phyloP scores from a whole-genome alignment of 441 rosid species.

The Erodium moschatum region DNA sequence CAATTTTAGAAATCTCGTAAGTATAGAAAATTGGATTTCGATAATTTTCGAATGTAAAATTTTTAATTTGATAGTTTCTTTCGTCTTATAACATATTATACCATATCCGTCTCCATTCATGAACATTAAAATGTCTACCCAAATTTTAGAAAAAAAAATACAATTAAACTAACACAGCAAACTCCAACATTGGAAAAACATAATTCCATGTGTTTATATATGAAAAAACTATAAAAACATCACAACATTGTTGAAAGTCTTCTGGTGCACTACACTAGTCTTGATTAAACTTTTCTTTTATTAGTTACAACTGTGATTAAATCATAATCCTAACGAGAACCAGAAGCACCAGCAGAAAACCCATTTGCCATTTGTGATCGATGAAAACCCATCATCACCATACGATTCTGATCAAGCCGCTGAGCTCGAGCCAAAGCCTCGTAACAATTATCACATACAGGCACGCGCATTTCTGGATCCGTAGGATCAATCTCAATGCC shows the following conservation, averaged over 20 bases:
- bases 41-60: too few species aligned
- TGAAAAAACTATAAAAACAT: background rate
- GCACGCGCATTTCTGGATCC: background rate
- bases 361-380: background rate
- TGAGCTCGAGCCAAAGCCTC: slow-evolving; percentile 5
- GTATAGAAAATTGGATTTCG: too few species aligned
- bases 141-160: too few species aligned
- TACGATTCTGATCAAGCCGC: background rate
- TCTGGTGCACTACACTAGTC: too few species aligned
- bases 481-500: background rate
- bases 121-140: too few species aligned
- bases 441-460: slow-evolving; percentile 2
- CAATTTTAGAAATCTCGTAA: too few species aligned
- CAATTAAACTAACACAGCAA: background rate
- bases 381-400: background rate
- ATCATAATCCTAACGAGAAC: background rate
- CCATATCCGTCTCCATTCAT: too few species aligned
- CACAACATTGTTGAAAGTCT: background rate
- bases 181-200: too few species aligned
- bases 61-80: too few species aligned
- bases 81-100: too few species aligned
- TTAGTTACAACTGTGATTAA: background rate
- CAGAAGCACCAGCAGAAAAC: background rate
- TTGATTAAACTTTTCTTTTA: too few species aligned
- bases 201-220: too few species aligned